phyloP scores from a whole-genome alignment of 495 filamentous ascomycete species.

The Polyplosphaeria fusca region DNA sequence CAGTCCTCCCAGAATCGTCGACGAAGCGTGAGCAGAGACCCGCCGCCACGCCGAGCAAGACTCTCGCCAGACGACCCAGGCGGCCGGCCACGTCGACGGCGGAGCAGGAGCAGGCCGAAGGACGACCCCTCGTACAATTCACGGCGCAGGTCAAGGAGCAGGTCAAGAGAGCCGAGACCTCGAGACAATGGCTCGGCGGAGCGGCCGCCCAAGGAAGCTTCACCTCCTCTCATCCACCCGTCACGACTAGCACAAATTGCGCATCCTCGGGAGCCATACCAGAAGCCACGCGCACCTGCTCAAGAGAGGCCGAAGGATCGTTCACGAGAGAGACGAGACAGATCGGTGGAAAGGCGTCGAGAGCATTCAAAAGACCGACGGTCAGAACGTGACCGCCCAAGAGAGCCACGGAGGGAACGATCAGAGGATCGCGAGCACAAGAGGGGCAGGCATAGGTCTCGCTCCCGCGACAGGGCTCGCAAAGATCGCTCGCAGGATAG shows the following conservation, averaged over 20 bases:
- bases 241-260: neutral
- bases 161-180: constrained; percentile 7
- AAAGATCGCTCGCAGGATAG: neutral
- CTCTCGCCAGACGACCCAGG: neutral
- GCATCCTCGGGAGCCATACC: constrained; percentile 21
- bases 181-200: neutral
- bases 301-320: constrained; percentile 1
- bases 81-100: neutral
- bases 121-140: no score
- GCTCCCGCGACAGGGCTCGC: neutral
- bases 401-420: neutral
- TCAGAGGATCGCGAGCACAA: constrained; percentile 3
- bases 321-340: constrained; percentile 5
- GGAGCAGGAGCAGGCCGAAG: constrained; percentile 2
- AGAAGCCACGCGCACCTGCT: constrained; percentile 6
- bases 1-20: neutral
- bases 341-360: neutral
- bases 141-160: constrained; percentile 1
- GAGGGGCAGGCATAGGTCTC: neutral
- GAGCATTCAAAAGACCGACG: constrained; percentile 5
- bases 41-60: constrained; percentile 11
- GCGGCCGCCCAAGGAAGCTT: neutral
- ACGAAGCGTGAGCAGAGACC: neutral
- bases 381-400: constrained; percentile 13
- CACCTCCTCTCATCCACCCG: no score